phyloP scores from a whole-genome alignment of 2,329 filamentous ascomycete genomes.

The Hymenoscyphus fraxineus region DNA sequence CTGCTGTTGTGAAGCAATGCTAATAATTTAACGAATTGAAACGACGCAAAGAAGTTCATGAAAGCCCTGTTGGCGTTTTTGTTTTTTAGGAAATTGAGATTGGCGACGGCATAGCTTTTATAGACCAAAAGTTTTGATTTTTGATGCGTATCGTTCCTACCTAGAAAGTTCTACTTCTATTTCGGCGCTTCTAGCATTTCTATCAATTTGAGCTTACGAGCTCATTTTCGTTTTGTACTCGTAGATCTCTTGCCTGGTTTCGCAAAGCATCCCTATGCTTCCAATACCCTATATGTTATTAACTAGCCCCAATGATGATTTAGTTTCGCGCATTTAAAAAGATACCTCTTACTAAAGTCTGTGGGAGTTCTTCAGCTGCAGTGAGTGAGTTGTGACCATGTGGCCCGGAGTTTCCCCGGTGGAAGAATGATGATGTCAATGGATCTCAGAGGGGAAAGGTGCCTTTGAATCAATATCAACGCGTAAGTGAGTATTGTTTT shows the following conservation, averaged over 20 bases:
- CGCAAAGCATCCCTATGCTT: neutral
- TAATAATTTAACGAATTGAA: slow-evolving; percentile 5
- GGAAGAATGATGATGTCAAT: slow-evolving; percentile 1
- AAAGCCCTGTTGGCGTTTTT: slow-evolving; percentile 3
- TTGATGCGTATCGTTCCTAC: neutral
- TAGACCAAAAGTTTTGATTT: neutral
- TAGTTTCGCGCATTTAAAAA: too few species aligned
- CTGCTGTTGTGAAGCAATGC: slow-evolving; percentile 25
- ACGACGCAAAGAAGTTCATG: slow-evolving; percentile 12
- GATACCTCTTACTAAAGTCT: too few species aligned
- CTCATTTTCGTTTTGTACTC: neutral
- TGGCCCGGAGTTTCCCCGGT: neutral
- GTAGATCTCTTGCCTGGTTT: neutral
- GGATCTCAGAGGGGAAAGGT: neutral
- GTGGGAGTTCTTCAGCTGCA: too few species aligned
- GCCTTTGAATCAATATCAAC: neutral
- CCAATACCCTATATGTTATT: neutral
- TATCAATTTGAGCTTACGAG: neutral
- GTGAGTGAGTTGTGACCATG: neutral
- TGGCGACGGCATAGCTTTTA: neutral
- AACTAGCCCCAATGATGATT: too few species aligned
- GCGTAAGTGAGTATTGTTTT: neutral
- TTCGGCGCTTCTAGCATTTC: neutral
- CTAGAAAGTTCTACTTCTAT: neutral
- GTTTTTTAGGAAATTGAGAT: neutral